These are phyloP conservation scores for Hebeloma cylindrosporum DNA, from an alignment of 768 basidiomycete species.

Conservation along the genomic window DNA sequence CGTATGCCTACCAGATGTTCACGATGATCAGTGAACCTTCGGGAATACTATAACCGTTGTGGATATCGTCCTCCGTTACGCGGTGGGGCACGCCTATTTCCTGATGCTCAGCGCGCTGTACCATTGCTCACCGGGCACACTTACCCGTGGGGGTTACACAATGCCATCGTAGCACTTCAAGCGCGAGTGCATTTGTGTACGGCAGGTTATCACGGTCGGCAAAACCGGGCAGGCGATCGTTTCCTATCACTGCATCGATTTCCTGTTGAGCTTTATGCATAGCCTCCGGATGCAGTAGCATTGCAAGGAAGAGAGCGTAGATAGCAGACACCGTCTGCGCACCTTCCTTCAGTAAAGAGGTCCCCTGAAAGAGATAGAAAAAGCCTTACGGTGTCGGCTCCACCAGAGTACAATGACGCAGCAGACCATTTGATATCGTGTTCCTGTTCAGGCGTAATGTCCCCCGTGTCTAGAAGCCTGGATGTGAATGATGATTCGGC, in stretches of 20 bases:
- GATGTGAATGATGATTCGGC: constrained; percentile 38
- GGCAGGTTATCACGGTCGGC: constrained; percentile 41
- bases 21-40: constrained; percentile 52
- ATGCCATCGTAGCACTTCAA: constrained; percentile 40
- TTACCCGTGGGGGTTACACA: constrained; percentile 33
- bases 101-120: too few relatives aligned
- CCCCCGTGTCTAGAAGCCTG: constrained; percentile 30
- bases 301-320: constrained; percentile 40
- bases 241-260: constrained; percentile 42
- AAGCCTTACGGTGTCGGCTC: constrained; percentile 39
- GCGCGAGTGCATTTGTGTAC: constrained; percentile 38
- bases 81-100: constrained; percentile 50
- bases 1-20: constrained; percentile 44
- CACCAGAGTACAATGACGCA: constrained; percentile 49
- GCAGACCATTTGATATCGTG: constrained; percentile 44
- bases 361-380: neutral
- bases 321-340: constrained; percentile 39
- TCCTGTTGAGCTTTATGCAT: constrained; percentile 43
- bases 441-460: constrained; percentile 32
- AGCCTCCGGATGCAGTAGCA: constrained; percentile 38
- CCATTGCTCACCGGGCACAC: neutral
- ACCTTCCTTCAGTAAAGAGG: neutral
- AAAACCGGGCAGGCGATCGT: constrained; percentile 38
- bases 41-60: constrained; percentile 61
- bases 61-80: constrained; percentile 55